Evolutionary conservation across 352 stramenopile genomes (phyloP).

Genomic region (Phytophthora sp.): DNA sequence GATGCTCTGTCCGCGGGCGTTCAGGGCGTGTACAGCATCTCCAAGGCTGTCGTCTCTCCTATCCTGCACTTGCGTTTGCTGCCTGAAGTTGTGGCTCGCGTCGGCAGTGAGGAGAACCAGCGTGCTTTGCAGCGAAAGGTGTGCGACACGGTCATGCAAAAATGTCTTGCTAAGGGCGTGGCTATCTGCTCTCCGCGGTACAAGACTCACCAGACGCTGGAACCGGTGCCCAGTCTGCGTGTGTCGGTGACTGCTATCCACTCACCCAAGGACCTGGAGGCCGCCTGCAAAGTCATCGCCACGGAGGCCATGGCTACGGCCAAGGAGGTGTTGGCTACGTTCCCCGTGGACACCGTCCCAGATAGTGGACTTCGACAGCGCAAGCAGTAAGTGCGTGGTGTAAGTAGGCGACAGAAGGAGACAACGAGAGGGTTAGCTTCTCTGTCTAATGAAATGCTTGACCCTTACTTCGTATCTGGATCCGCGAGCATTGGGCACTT

Average conservation of each 20-base stretch:
- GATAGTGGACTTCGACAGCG: slow-evolving; percentile 47
- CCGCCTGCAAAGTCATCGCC: slow-evolving; percentile 62
- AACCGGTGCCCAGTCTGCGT: slow-evolving; percentile 76
- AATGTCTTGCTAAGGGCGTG: slow-evolving; percentile 65
- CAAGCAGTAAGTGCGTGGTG: slow-evolving; percentile 35
- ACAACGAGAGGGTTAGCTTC: not conserved
- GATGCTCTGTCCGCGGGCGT: slow-evolving; percentile 49
- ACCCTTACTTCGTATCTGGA: slow-evolving; percentile 5
- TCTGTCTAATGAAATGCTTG: slow-evolving; percentile 30
- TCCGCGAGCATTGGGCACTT: not conserved
- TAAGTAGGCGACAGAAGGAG: not conserved
- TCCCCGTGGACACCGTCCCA: slow-evolving; percentile 31
- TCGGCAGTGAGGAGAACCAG: slow-evolving; percentile 57
- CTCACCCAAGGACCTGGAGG: slow-evolving; percentile 57
- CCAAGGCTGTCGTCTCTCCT: slow-evolving; percentile 67
- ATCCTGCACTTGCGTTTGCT: slow-evolving; percentile 75
- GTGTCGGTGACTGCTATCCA: slow-evolving; percentile 80
- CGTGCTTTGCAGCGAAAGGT: slow-evolving; percentile 58
- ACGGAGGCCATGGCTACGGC: slow-evolving; percentile 61
- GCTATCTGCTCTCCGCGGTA: slow-evolving; percentile 78
- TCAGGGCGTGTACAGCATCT: slow-evolving; percentile 53
- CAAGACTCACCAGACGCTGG: slow-evolving; percentile 65
- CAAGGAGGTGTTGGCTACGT: slow-evolving; percentile 48
- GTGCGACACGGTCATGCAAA: slow-evolving; percentile 70
- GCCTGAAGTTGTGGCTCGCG: slow-evolving; percentile 42